These are phyloP conservation scores for Zea mays DNA, from an alignment of 176 grass and related monocot genomes.

Conservation along the genomic window DNA sequence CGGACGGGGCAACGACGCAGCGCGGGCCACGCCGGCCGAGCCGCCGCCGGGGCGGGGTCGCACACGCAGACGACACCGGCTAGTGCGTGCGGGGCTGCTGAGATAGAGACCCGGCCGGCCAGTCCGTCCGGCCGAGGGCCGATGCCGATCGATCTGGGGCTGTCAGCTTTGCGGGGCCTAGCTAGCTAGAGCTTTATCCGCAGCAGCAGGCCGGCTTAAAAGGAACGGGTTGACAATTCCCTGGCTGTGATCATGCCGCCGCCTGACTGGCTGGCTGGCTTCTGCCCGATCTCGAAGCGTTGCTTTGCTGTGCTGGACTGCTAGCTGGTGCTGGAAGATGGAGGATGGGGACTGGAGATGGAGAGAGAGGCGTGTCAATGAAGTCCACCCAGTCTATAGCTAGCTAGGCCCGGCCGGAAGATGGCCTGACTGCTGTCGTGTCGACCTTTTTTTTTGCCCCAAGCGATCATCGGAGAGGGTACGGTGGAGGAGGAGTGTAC, in stretches of 20 bases:
- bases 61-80: constrained; percentile 11
- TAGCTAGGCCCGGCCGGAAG: too few species aligned
- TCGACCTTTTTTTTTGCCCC: constrained; percentile 1
- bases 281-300: not conserved
- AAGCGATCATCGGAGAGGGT: too few species aligned
- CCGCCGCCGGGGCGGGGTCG: too few species aligned
- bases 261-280: not conserved
- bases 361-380: not conserved
- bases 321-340: not conserved
- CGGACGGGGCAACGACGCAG: not conserved
- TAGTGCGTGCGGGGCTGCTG: constrained; percentile 35
- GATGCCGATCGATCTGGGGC: constrained; percentile 21
- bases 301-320: not conserved
- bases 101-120: constrained; percentile 30
- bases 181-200: too few species aligned
- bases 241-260: constrained; percentile 32
- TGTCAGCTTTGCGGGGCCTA: constrained; percentile 50
- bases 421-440: constrained; percentile 11
- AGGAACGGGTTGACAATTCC: not conserved
- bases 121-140: not conserved
- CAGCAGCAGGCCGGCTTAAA: too few species aligned
- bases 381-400: not conserved
- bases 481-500: not conserved
- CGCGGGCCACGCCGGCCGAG: too few species aligned
- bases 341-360: not conserved